Base-by-base conservation (phyloP, 192 early-diverging fungal genomes). In the Mortierella hygrophila region DNA sequence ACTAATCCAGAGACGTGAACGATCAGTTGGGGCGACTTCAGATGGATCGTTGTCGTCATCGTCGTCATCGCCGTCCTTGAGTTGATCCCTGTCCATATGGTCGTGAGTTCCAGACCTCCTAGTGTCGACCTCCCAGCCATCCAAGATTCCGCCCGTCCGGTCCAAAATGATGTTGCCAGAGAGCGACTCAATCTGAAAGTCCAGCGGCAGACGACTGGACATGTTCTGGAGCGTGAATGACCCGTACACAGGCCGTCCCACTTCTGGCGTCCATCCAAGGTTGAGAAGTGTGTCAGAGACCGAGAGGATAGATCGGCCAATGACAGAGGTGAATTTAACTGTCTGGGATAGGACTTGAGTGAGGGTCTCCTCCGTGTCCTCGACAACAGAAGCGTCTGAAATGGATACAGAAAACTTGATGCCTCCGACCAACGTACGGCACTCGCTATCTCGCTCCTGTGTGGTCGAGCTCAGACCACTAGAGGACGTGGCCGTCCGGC, bases 371-470 rank as follows among this genome's bases (percentile, higher is more conserved):
- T 88, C 84, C 0, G 71, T 46, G 5, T 78, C 73, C 49, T 38
- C 68, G 6, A 29, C 3, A 4, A 3, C 40, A 8, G 32, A 0
- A 3, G 86, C 79, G 21, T 95, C 92, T 70, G 92, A 88, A 5
- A 90, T 82, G 69, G 82, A 92, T 3, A 95, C 90, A 20, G 92
- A 82, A 70, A 97, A 97, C 72, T 93, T 91, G 69, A 97, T 94
- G 7, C 97, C 97, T 70, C 97, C 97, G 38, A 97, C 92, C 46
- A 97, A 88, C 26, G 89, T 92, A 26, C 96, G 88, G 77, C 91
- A 93, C 65, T 93, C 92, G 20, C 90, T 72, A 42, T 88, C 79
- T 1, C 81, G 74, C 15, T 88, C 89, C 44, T 73, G 65, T 42
- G 40, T 55, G 10, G 69, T 68, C 15, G 80, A 57, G 35, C 79